Conservation (phyloP, 345 rosid genomes). For the Gossypium raimondii region DNA sequence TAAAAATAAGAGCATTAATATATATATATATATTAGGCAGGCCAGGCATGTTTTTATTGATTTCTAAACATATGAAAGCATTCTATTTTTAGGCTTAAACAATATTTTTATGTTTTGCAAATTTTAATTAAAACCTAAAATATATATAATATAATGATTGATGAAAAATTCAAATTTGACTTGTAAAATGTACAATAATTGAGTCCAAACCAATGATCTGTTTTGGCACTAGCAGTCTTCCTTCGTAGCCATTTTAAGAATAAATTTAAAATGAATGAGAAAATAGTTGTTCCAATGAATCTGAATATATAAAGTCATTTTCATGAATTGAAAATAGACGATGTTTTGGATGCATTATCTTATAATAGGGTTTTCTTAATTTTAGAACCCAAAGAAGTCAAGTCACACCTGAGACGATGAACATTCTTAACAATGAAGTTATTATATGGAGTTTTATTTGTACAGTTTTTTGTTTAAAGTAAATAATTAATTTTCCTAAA, state of each 20-base stretch:
- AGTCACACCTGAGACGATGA: accelerated
- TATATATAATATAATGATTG: background rate
- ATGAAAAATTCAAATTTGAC: background rate
- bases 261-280: background rate
- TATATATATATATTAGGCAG: no score
- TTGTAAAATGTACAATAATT: conserved; percentile 1
- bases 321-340: background rate
- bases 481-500: no score
- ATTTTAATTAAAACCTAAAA: no score
- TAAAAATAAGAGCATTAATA: no score
- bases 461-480: no score
- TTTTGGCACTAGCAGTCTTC: background rate
- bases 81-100: background rate
- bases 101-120: background rate
- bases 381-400: background rate
- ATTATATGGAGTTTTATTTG: no score
- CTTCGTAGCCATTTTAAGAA: background rate
- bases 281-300: background rate
- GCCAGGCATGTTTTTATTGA: no score
- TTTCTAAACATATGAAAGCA: no score
- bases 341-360: background rate
- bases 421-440: accelerated
- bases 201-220: background rate
- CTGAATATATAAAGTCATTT: no score
- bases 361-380: background rate